Percentiles rank a stretch among this genome's conserved stretches.
Conservation (phyloP, 768 basidiomycete genomes). For the Suillus discolor region DNA sequence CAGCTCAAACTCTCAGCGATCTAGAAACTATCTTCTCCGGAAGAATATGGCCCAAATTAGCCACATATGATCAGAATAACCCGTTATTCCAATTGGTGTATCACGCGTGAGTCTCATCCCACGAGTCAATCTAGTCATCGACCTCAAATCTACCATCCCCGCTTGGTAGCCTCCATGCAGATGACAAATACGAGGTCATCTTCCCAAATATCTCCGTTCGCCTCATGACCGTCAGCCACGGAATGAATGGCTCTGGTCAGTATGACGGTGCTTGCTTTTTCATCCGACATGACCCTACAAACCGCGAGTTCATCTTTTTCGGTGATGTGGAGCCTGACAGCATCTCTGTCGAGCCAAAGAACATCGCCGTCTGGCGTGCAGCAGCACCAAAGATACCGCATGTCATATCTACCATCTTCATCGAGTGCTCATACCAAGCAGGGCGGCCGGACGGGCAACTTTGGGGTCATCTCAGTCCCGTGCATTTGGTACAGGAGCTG, state of each 20-base stretch:
- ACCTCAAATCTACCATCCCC: conserved; percentile 11
- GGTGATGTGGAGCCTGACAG: conserved; percentile 93
- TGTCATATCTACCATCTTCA: conserved; percentile 77
- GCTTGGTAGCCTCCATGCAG: conserved; percentile 44
- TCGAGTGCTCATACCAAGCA: conserved; percentile 90
- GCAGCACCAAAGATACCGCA: conserved; percentile 79
- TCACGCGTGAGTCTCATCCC: conserved; percentile 51
- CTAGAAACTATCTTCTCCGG: conserved; percentile 76
- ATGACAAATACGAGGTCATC: conserved; percentile 55
- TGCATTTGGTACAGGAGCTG: conserved; percentile 78
- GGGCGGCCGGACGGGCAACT: conserved; percentile 67
- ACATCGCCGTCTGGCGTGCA: conserved; percentile 73
- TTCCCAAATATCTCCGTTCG: conserved; percentile 61
- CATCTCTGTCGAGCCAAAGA: conserved; percentile 60
- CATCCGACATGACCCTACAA: conserved; percentile 62
- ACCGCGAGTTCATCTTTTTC: conserved; percentile 85
- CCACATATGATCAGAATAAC: conserved; percentile 68
- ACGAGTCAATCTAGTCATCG: conserved; percentile 6
- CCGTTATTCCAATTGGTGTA: conserved; percentile 64
- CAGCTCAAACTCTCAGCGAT: conserved; percentile 62
- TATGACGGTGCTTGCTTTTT: conserved; percentile 90
- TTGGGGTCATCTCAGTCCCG: conserved; percentile 87
- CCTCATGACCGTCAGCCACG: conserved; percentile 74
- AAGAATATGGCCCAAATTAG: conserved; percentile 85
- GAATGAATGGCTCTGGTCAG: conserved; percentile 51